phyloP scores from a whole-genome alignment of 192 early-diverging fungal species.

The Backusella westeae region DNA sequence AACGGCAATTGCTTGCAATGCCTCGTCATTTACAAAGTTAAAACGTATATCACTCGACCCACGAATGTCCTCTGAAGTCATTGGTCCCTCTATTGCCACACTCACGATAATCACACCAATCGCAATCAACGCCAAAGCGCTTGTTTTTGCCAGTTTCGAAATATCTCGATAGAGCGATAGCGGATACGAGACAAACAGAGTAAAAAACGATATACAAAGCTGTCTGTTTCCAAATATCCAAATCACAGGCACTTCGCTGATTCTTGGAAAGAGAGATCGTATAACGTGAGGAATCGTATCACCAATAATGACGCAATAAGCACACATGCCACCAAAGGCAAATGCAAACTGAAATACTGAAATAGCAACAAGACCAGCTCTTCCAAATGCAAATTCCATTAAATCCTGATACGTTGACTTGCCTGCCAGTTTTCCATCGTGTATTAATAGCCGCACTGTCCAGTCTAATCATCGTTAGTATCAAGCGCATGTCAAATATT shows the following conservation, averaged over 20 bases:
- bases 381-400: conserved; percentile 81
- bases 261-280: conserved; percentile 60
- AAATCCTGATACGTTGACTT: conserved; percentile 81
- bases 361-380: conserved; percentile 68
- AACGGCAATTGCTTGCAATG: conserved; percentile 85
- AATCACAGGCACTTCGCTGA: conserved; percentile 50
- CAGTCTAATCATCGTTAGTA: conserved; percentile 51
- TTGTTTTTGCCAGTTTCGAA: conserved; percentile 85
- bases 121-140: conserved; percentile 78
- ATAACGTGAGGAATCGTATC: conserved; percentile 90
- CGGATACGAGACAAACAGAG: conserved; percentile 77
- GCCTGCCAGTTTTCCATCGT: conserved; percentile 74
- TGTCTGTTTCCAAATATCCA: conserved; percentile 65
- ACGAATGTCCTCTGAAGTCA: conserved; percentile 48
- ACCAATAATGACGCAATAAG: conserved; percentile 67
- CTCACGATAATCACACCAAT: conserved; percentile 78
- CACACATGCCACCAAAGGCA: conserved; percentile 83
- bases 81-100: conserved; percentile 68
- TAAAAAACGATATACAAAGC: conserved; percentile 76
- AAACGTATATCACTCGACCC: conserved; percentile 41
- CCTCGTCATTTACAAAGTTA: conserved; percentile 45
- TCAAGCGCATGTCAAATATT: not conserved
- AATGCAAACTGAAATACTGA: conserved; percentile 92
- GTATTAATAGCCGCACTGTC: conserved; percentile 74
- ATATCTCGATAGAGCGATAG: conserved; percentile 87